phyloP scores from a whole-genome alignment of 306 rosid genomes.

The Acacia acuminata region DNA sequence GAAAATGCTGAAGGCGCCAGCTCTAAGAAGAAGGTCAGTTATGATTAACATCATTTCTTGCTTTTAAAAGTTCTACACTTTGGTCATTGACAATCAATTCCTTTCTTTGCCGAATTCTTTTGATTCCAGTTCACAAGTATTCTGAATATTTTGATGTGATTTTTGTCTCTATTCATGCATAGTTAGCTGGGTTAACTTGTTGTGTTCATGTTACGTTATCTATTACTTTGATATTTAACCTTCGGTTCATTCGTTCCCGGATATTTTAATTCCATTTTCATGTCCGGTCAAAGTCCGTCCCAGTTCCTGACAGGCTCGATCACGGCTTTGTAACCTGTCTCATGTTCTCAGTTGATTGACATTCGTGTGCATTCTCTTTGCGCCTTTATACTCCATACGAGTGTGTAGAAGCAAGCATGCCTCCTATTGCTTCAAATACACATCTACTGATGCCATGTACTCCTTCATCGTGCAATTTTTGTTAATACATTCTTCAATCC shows the following conservation, averaged over 20 bases:
- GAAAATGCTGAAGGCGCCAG: constrained; percentile 59
- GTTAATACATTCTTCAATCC: background rate
- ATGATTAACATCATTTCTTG: too few relatives aligned
- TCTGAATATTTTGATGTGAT: background rate
- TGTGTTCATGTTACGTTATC: background rate
- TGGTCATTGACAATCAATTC: background rate
- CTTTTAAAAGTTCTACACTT: too few relatives aligned
- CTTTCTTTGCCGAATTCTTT: too few relatives aligned
- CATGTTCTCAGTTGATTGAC: background rate
- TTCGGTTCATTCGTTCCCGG: background rate
- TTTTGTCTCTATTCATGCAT: background rate
- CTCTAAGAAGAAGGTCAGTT: constrained; percentile 64
- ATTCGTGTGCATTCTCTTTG: too few relatives aligned
- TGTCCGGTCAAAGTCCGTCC: background rate
- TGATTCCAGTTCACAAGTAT: background rate
- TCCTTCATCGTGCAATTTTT: background rate
- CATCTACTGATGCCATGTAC: background rate
- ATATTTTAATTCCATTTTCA: background rate
- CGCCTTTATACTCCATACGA: background rate
- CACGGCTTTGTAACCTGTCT: background rate
- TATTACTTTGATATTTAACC: background rate
- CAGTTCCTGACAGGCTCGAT: background rate
- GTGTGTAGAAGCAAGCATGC: background rate
- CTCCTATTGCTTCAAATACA: background rate
- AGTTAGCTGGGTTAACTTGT: background rate